Evolutionary conservation across 1,284 basidiomycete genomes (phyloP).

Genomic region (Cutaneotrichosporon daszewskae): DNA sequence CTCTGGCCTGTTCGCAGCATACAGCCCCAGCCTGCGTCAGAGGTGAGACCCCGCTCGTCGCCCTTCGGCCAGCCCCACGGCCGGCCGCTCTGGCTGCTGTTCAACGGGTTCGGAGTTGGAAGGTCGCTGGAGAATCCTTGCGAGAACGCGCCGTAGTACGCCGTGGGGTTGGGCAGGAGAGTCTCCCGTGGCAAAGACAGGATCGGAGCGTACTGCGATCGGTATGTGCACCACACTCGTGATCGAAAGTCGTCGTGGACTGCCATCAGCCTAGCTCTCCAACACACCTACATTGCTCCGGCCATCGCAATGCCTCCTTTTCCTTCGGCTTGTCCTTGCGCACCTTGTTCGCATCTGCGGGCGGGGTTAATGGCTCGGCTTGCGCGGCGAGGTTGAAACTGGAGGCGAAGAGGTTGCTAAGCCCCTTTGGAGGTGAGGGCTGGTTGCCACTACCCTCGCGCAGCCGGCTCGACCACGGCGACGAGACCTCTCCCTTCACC

Average conservation of each 20-base stretch:
- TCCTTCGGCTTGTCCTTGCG: conserved; percentile 31
- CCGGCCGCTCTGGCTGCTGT: conserved; percentile 10
- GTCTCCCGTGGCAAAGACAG: conserved; percentile 51
- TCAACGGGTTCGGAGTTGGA: conserved; percentile 2
- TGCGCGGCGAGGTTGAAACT: conserved; percentile 12
- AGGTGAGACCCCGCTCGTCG: conserved; percentile 73
- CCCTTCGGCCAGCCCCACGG: conserved; percentile 47
- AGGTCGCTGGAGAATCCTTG: conserved; percentile 4
- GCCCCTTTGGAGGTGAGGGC: conserved; percentile 20
- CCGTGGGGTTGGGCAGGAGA: conserved; percentile 35
- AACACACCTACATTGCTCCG: conserved; percentile 42
- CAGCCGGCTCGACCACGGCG: conserved; percentile 9
- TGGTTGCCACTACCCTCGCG: conserved; percentile 7
- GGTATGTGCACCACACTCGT: conserved; percentile 84
- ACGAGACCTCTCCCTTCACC: background rate
- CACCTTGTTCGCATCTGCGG: conserved; percentile 6
- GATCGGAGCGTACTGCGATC: conserved; percentile 80
- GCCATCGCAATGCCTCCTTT: conserved; percentile 40
- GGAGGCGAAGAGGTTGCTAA: conserved; percentile 43
- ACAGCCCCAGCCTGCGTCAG: conserved; percentile 95
- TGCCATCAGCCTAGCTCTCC: conserved; percentile 44
- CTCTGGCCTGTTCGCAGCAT: conserved; percentile 95
- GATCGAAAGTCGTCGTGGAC: conserved; percentile 90
- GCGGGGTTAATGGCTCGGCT: conserved; percentile 6
- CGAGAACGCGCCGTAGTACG: conserved; percentile 52